Conservation (phyloP, 345 rosid genomes). For the Eutrema heterophyllum region DNA sequence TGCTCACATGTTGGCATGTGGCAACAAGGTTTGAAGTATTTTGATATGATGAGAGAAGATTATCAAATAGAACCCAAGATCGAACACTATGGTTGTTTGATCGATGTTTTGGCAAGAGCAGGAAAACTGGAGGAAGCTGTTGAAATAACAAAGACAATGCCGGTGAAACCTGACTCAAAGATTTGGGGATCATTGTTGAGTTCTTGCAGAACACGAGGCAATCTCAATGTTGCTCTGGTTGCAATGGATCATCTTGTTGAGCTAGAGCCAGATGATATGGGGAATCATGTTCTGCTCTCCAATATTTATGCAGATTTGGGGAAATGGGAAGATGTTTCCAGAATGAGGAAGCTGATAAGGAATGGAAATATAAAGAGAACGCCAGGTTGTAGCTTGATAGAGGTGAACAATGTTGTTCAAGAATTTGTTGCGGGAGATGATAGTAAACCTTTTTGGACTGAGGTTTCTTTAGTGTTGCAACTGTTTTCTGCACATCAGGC, state of each 20-base stretch:
- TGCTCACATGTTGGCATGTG: slow-evolving; percentile 52
- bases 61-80: slow-evolving; percentile 41
- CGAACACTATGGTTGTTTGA: slow-evolving; percentile 51
- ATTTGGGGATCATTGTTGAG: slow-evolving; percentile 54
- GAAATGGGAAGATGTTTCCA: slow-evolving; percentile 44
- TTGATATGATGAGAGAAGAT: slow-evolving; percentile 39
- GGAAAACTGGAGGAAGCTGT: slow-evolving; percentile 36
- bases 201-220: slow-evolving; percentile 39
- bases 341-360: slow-evolving; percentile 41
- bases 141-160: slow-evolving; percentile 38
- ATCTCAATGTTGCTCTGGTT: slow-evolving; percentile 37
- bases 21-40: slow-evolving; percentile 41
- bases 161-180: slow-evolving; percentile 44
- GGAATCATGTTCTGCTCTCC: slow-evolving; percentile 50
- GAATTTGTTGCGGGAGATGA: slow-evolving; percentile 51
- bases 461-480: slow-evolving; percentile 37
- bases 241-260: slow-evolving; percentile 46
- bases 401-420: slow-evolving; percentile 46
- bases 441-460: slow-evolving; percentile 41
- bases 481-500: slow-evolving; percentile 32
- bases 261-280: slow-evolving; percentile 56
- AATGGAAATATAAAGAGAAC: slow-evolving; percentile 41
- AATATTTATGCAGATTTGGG: slow-evolving; percentile 60
- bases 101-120: slow-evolving; percentile 49
- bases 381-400: slow-evolving; percentile 57